Base-by-base conservation (phyloP, 2,329 filamentous ascomycete genomes). In the Metarhizium brunneum region DNA sequence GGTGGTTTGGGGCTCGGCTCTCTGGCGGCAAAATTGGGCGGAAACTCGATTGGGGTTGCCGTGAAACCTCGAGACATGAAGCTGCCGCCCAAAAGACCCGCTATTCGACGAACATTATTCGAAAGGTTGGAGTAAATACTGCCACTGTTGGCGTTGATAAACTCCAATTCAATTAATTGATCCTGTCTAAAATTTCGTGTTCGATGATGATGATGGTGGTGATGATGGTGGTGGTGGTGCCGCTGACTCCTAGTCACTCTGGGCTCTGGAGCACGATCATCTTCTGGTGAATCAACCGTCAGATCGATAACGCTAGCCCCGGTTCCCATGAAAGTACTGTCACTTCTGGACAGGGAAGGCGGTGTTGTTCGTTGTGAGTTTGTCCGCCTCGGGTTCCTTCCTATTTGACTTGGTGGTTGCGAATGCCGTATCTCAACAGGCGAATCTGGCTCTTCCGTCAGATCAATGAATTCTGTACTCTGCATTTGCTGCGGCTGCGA, bases 371-470 rank as follows among this genome's bases (percentile, higher is more conserved):
- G 66, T 53, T 71, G 70, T 3, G 74, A 73, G 56, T 67, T 68
- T 18, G 74, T 76, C 18, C 75, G 65, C 35, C 75, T 68, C 2
- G 73, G 71, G 54, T 77, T 74, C 48, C 68, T 64, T 13, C 60
- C 59, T 29, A 54, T 29, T 42, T 36, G 52, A 25, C n/a, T 45
- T 20, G 54, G 54, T 29, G 56, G 58, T 29, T 65, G 72, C 54
- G 70, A 60, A 25, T 55, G 56, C 47, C 72, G 68, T 60, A 70
- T 68, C 50, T 72, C 61, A 7, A 63, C 58, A 6, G 76, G 75
- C 18, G 75, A 78, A 62, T 80, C 77, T 0, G 76, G 75, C 59
- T 79, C 77, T 10, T 69, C 71, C 0, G 78, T 80, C 50, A 81
- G 65, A 56, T 81, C 78, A 47, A 81, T 80, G 14, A 80, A 66